phyloP scores from a whole-genome alignment of 169 alveolate species.

The Plasmodium coatneyi region DNA sequence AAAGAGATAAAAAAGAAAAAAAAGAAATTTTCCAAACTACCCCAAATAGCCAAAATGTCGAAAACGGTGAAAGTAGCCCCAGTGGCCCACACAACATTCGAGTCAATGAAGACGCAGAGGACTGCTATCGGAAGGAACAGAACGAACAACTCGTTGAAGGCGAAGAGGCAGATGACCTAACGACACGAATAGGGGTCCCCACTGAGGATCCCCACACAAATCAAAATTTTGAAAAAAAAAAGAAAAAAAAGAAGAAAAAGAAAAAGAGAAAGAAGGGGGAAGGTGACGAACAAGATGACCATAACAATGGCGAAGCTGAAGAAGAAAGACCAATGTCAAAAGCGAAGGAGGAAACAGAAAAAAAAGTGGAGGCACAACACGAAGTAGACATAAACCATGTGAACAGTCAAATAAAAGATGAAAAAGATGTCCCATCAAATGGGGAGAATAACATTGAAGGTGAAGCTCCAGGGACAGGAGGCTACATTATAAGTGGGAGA shows the following conservation, averaged over 20 bases:
- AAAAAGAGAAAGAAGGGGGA: not conserved
- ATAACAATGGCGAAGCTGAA: not conserved
- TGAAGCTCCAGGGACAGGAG: not conserved
- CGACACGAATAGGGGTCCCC: not conserved
- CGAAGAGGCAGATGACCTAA: not conserved
- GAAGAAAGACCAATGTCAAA: not conserved
- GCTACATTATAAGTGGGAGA: not conserved
- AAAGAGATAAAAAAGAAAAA: not conserved
- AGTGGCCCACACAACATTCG: not conserved
- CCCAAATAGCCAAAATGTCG: not conserved
- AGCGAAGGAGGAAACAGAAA: not conserved
- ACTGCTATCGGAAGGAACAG: not conserved
- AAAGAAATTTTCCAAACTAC: not conserved
- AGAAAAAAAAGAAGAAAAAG: not conserved
- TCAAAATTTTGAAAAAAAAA: not conserved
- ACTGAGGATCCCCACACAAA: not conserved
- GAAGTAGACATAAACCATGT: not conserved
- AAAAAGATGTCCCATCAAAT: not conserved
- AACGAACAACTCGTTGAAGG: not conserved
- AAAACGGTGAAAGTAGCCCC: not conserved
- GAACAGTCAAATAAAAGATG: not conserved
- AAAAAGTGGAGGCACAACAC: not conserved
- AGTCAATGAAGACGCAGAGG: not conserved
- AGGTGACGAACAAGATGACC: not conserved
- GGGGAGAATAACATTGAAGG: not conserved